phyloP scores from a whole-genome alignment of 1,139 yeast species.

The Nakaseomyces sp. region DNA sequence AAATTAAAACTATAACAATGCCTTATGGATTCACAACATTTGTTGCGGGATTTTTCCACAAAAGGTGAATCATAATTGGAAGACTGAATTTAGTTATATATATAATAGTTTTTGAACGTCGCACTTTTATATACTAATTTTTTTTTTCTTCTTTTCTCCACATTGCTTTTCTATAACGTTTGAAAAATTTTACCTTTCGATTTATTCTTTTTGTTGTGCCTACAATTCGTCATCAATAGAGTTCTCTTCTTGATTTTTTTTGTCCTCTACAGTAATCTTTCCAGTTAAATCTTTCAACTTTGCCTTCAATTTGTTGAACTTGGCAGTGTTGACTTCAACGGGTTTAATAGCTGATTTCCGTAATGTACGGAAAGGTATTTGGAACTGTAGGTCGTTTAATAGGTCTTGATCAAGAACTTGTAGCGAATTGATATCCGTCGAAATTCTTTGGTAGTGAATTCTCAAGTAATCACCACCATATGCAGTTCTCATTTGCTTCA shows the following conservation, averaged over 20 bases:
- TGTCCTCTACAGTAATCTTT: not conserved
- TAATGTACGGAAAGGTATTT: conserved; percentile 20
- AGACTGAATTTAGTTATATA: too few species aligned
- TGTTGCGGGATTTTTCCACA: too few species aligned
- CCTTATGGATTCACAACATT: too few species aligned
- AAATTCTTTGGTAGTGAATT: conserved; percentile 75
- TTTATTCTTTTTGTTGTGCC: too few species aligned
- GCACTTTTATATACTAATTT: too few species aligned
- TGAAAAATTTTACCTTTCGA: not conserved
- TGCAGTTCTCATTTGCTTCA: conserved; percentile 51
- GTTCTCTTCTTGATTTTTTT: not conserved
- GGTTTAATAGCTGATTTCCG: not conserved
- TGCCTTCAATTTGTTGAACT: not conserved
- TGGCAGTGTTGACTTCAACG: not conserved
- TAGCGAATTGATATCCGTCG: conserved; percentile 71
- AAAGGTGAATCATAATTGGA: too few species aligned
- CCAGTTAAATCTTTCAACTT: not conserved
- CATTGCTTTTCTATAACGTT: too few species aligned
- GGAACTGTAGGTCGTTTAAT: conserved; percentile 72
- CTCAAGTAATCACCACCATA: conserved; percentile 75
- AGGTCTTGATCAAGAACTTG: conserved; percentile 85
- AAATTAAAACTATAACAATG: too few species aligned
- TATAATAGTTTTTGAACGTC: too few species aligned
- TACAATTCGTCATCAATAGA: not conserved
- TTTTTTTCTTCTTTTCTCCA: too few species aligned